Evolutionary conservation across 1,284 basidiomycete genomes (phyloP), one percentile per base, ranked within the genome.

Genomic region (Cryptococcus deneoformans): DNA sequence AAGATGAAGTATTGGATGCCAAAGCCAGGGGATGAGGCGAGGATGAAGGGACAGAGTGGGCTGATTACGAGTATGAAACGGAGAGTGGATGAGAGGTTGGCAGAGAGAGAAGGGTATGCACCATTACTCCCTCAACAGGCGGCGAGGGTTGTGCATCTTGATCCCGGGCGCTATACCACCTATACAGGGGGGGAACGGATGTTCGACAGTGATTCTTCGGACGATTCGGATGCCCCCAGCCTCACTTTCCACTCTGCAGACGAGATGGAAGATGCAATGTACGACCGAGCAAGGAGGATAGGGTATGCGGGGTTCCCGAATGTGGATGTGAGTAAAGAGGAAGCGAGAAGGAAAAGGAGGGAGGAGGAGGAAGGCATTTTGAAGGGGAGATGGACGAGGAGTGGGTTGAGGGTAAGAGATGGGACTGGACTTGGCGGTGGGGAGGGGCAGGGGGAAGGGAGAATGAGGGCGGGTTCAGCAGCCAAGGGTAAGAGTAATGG

Each of bases 251-350:
- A 75, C 42, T 65, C 70, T 45, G 63, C 68, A 64, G 73, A 71
- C 24, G 80, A 80, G 1, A 78, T 77, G 14, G 85, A 85, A 59
- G 83, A 71, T 79, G 67, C 70, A 10, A 54, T 85, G n/a, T 88
- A 57, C 82, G 87, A 64, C 78, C 82, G 43, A 80, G 79, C 58
- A 86, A 93, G 76, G 85, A 90, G 72, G 80, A 83, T 95, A 67
- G 96, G 95, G 8, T 92, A 97, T 78, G 92, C 93, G 70, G 86
- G 89, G 65, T 96, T 95, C 72, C 91, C 91, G 0, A 87, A 86
- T 63, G 87, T 94, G 58, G 92, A 94, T 68, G 86, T 90, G 40
- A 90, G 86, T 71, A 85, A 61, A 43, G 78, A 79, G 57, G 68
- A 71, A 42, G 69, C 63, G 34, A 68, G 59, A 45, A 65, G 69